Evolutionary conservation across 129 eudicot species (phyloP).

Genomic region (Artemisia argyi): DNA sequence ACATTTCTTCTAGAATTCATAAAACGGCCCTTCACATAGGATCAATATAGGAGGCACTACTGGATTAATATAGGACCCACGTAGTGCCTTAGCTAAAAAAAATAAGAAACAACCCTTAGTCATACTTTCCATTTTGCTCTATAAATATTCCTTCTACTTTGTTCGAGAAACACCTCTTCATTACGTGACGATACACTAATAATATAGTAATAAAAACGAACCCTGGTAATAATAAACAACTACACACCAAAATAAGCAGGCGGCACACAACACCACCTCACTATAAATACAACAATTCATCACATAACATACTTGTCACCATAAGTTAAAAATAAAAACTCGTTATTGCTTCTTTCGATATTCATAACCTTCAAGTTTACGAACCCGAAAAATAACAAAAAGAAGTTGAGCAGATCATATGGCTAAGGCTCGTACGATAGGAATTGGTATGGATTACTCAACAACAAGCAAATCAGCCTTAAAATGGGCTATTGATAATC

Average conservation of each 20-base stretch:
- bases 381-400: neutral
- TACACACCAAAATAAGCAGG: slow-evolving; percentile 6
- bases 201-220: neutral
- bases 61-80: too few species aligned
- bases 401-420: slow-evolving; percentile 12
- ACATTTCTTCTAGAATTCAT: too few species aligned
- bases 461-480: slow-evolving; percentile 67
- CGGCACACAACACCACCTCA: neutral
- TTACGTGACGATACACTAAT: neutral
- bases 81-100: too few species aligned
- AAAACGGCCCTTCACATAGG: too few species aligned
- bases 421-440: slow-evolving; percentile 59
- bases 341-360: neutral
- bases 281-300: slow-evolving; percentile 14
- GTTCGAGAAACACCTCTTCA: slow-evolving; percentile 38
- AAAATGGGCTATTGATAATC: slow-evolving; percentile 63
- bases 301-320: neutral
- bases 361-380: neutral
- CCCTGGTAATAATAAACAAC: neutral
- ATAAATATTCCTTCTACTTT: slow-evolving; percentile 30
- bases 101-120: too few species aligned
- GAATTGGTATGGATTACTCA: slow-evolving; percentile 79
- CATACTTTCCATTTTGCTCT: neutral
- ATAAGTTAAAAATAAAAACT: neutral
- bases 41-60: too few species aligned